phyloP scores from a whole-genome alignment of 305 asterid genomes.

The Ilex paraguariensis region DNA sequence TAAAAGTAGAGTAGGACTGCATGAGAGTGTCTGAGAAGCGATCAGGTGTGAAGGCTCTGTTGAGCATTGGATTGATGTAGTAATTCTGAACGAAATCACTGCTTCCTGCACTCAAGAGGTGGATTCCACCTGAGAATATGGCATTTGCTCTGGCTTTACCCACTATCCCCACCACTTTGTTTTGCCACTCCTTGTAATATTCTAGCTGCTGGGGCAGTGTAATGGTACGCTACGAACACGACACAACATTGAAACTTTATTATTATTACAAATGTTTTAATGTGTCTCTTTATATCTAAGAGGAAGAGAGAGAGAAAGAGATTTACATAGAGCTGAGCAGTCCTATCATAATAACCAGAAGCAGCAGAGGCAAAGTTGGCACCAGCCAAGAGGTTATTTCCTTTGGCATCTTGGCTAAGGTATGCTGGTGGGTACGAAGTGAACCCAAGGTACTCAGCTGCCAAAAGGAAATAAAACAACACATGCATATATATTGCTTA shows the following conservation, averaged over 20 bases:
- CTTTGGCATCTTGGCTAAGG: conserved; percentile 59
- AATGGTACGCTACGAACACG: conserved; percentile 53
- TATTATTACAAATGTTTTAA: no score
- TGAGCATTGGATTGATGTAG: conserved; percentile 65
- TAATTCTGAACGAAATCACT: conserved; percentile 89
- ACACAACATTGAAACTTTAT: neutral
- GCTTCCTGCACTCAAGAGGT: conserved; percentile 79
- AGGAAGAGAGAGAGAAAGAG: neutral
- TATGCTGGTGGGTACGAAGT: conserved; percentile 71
- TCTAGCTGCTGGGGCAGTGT: conserved; percentile 56
- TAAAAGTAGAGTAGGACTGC: conserved; percentile 44
- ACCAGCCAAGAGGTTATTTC: conserved; percentile 51
- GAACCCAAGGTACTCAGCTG: conserved; percentile 87
- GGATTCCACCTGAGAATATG: conserved; percentile 63
- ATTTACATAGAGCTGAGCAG: conserved; percentile 57
- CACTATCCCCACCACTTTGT: conserved; percentile 50
- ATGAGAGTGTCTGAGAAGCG: conserved; percentile 63
- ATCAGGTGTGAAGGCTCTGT: conserved; percentile 47
- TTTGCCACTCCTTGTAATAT: conserved; percentile 71
- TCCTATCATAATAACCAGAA: conserved; percentile 72
- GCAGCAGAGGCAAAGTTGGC: conserved; percentile 88
- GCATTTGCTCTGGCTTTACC: conserved; percentile 47
- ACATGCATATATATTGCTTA: no score
- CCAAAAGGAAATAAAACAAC: neutral
- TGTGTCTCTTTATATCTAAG: no score